A percentile compares a stretch with the other conserved stretches of the same genome.
These are phyloP conservation scores for Paecilomyces formosus DNA, from an alignment of 2,329 filamentous ascomycete species.

Conservation along the genomic window DNA sequence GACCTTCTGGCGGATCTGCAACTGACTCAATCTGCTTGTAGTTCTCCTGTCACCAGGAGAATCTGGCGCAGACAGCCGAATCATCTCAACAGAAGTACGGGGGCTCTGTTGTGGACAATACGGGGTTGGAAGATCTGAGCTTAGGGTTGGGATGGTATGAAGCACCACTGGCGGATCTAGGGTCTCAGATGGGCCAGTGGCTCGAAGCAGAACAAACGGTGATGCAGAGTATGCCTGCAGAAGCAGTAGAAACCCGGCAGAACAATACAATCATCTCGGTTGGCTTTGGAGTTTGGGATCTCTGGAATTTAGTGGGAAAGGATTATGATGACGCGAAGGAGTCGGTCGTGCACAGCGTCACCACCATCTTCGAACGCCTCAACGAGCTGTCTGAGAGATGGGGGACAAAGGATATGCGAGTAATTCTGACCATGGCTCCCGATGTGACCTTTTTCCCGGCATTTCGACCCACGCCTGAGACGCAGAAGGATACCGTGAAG, in stretches of 20 bases:
- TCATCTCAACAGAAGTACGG: conserved; percentile 17
- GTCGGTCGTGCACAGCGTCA: conserved; percentile 22
- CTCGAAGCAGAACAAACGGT: conserved; percentile 21
- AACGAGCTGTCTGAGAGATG: conserved; percentile 20
- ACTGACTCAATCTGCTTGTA: conserved; percentile 9
- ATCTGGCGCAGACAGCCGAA: conserved; percentile 22
- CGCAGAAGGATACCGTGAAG: conserved; percentile 26
- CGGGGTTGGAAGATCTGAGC: conserved; percentile 17
- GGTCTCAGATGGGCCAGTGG: conserved; percentile 29
- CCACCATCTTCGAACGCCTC: conserved; percentile 25
- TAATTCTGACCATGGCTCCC: conserved; percentile 30
- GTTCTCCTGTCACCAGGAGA: conserved; percentile 28
- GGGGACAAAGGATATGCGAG: conserved; percentile 21
- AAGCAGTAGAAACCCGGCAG: conserved; percentile 16
- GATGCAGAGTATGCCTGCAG: conserved; percentile 11
- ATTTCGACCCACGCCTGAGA: conserved; percentile 18
- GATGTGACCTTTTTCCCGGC: conserved; percentile 35
- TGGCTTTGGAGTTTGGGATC: conserved; percentile 33
- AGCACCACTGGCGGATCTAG: conserved; percentile 26
- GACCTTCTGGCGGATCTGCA: neutral
- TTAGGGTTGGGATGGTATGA: conserved; percentile 13
- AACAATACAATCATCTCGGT: conserved; percentile 27
- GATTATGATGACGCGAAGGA: conserved; percentile 16
- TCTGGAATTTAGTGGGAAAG: conserved; percentile 27
- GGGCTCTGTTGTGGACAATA: conserved; percentile 27